Base-by-base conservation (phyloP, 2,329 filamentous ascomycete genomes). In the Scedosporium boydii region DNA sequence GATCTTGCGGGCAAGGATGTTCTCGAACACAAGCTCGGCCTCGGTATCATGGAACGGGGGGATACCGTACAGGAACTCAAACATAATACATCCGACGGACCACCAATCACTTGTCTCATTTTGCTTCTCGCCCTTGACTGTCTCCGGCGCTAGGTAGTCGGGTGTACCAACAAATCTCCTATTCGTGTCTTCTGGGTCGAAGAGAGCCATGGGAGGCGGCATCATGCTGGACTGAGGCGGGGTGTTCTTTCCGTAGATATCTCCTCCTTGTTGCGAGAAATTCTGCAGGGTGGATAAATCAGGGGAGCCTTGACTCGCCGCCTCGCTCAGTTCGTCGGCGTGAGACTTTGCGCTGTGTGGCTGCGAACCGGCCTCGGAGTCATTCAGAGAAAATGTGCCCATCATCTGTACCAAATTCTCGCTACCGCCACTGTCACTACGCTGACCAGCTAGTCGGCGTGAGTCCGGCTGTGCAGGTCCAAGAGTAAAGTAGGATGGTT, bases 101-200 rank as follows among this genome's bases (percentile, higher is more conserved):
- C 95, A 99, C 95, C 95, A 99, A 85, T 99, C 95, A 71, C 95
- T 98, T 67, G 93, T 95, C 74, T 98, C 93, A 70, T 99, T 95
- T 74, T 99, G 95, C 1, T 93, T 92, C 67, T 92, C 87, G 59
- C 96, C 95, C 67, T 91, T 93, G 71, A 99, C 96, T 0, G 96
- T 99, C 72, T 99, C 96, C 0, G 95, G 95, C 0, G 95, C 95
- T 14, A 99, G 83, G 71, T 99, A 99, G 73, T 99, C 95, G 0
- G 95, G 95, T 0, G 95, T 99, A 38, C 95, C 95, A 7, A 99
- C 95, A 69, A 99, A 99, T 46, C 91, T 87, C 61, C 95, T 86
- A 71, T 91, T 93, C 64, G 87, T 96, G 70, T 99, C 95, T 70
- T 96, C 89, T 0, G 95, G 95, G 69, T 98, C 93, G 70, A 98